Evolutionary conservation across 495 filamentous ascomycete genomes (phyloP), one percentile per base, ranked within the genome.

Genomic region (Penicillium argentinense): DNA sequence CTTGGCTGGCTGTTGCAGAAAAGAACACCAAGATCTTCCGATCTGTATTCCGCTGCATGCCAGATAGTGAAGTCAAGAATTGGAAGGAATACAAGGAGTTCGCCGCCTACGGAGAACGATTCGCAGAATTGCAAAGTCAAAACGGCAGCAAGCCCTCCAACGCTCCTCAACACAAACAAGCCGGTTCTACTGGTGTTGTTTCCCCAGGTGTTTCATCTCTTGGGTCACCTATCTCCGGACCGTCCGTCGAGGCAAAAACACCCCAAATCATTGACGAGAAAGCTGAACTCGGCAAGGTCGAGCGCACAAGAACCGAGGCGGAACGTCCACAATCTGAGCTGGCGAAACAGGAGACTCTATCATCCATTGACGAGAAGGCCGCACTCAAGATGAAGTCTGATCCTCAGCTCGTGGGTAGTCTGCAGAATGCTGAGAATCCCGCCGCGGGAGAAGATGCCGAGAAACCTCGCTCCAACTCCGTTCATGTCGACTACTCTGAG

Each of bases 1-100:
- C 85, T 1, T 98, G 93, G 93, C 82, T 83, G 50, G 71, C 80
- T n/a, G 82, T 91, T 32, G 93, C 93, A 5, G 85, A 87, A 39
- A 97, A 97, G 67, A 98, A 98, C 63, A 97, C 93, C 4, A 87
- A 88, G 49, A 78, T 98, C 24, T 98, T 84, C 70, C 84, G 95
- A 18, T 82, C 86, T 44, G 95, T 98, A 9, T 98, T 98, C 74
- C 84, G 95, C 36, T 96, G 90, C 66, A 92, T 92, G 88, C 93
- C 93, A 2, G 93, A 98, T 60, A 95, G 81, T 43, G 89, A 97
- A 56, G 95, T 95, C 51, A 87, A 84, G 51, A 88, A 82, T 39
- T 98, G 95, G 95, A 85, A 87, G 54, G 88, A 95, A 52, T 98
- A 97, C 71, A 91, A 89, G 57, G 87, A 95, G 46, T 96, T 85